Evolutionary conservation across 768 basidiomycete species (phyloP), one percentile per base, ranked within the genome.

Genomic region (Boletus patriciae): DNA sequence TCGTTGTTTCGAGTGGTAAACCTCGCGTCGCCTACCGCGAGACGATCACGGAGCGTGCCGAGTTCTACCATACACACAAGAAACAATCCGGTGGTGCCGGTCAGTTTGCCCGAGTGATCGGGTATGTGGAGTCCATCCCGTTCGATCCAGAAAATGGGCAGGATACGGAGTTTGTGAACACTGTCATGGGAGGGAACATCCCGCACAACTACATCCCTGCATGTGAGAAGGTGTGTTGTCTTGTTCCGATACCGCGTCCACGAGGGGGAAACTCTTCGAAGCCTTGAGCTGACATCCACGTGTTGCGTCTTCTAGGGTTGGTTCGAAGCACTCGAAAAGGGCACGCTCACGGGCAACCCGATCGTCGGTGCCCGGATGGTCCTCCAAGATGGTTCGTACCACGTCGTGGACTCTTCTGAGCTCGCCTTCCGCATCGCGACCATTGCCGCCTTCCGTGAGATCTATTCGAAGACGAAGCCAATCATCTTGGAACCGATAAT

Each of bases 71-170:
- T 73, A 93, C 90, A 3, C 97, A 98, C 77, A 97, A 94, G 83
- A 99, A 98, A 77, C 97, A 99, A 74, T 90, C 90, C 0, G 97
- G 97, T 58, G 97, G 97, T 71, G 89, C 94, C 16, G 97, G 97
- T 50, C 97, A 99, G 73, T 99, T 88, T 72, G 97, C 90, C 55
- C 91, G 92, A 64, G 92, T 99, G 57, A 83, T 88, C 48, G 97
- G 97, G 7, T 83, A 82, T 66, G 84, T 98, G 58, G 96, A 97
- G 73, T 93, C 95, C 13, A 92, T 97, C 78, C 85, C 83, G 64
- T 78, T 69, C 46, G 84, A 87, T 65, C 68, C 74, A 27, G 90
- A 93, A 62, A 89, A 86, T 1, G 91, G 91, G 54, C 91, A 93
- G 71, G 90, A 92, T 56, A 76, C 80, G 41, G 88, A 77, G 38